Evolutionary conservation across 2,329 filamentous ascomycete genomes (phyloP).

Genomic region (Alternaria conjuncta): DNA sequence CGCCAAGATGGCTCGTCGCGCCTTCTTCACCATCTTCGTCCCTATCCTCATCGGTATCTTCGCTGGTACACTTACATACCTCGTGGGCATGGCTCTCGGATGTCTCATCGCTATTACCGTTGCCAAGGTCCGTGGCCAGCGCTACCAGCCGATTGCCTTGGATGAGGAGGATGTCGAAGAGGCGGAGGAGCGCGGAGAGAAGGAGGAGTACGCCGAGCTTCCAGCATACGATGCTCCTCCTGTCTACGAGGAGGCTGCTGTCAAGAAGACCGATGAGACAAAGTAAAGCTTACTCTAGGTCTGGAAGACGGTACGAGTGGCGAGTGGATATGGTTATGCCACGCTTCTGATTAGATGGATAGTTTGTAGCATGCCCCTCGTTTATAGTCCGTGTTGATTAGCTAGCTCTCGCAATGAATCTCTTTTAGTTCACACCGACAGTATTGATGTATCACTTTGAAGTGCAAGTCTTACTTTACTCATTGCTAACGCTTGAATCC

Average conservation of each 20-base stretch:
- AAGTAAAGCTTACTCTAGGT: slow-evolving; percentile 16
- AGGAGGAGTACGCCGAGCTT: slow-evolving; percentile 43
- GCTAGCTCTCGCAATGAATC: slow-evolving; percentile 12
- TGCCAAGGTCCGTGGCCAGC: slow-evolving; percentile 60
- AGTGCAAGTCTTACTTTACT: neutral
- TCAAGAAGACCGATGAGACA: slow-evolving; percentile 21
- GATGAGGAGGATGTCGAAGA: slow-evolving; percentile 41
- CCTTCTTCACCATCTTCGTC: slow-evolving; percentile 68
- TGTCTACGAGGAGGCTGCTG: slow-evolving; percentile 45
- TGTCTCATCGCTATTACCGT: slow-evolving; percentile 66
- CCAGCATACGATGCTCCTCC: slow-evolving; percentile 48
- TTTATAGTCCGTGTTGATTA: slow-evolving; percentile 1
- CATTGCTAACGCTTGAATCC: neutral
- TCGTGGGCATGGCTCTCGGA: slow-evolving; percentile 71
- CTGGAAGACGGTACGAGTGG: neutral
- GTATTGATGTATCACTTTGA: accelerated
- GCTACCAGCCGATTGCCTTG: slow-evolving; percentile 43
- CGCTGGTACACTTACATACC: slow-evolving; percentile 70
- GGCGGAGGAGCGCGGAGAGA: slow-evolving; percentile 35
- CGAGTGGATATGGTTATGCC: slow-evolving; percentile 1
- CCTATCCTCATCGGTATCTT: slow-evolving; percentile 73
- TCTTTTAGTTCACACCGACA: slow-evolving; percentile 2
- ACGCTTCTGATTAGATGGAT: neutral
- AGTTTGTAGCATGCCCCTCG: slow-evolving; percentile 1
- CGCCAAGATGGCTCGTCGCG: slow-evolving; percentile 52